Percentiles rank a stretch among this genome's conserved stretches.
These are phyloP conservation scores for Scutellaria minor DNA, from an alignment of 257 asterid species.

Conservation along the genomic window DNA sequence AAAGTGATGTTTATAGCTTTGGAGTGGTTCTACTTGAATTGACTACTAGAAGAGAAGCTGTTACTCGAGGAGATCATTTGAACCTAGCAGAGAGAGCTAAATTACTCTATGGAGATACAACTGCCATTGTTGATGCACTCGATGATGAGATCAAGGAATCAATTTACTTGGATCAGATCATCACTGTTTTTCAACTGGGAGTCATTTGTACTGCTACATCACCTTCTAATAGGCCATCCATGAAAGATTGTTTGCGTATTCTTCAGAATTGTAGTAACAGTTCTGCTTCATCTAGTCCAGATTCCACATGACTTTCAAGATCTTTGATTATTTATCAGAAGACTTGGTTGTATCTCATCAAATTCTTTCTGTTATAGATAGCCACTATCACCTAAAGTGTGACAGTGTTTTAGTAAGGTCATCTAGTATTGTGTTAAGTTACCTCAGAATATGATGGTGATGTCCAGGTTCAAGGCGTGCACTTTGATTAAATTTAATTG, in stretches of 20 bases:
- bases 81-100: conserved; percentile 47
- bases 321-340: neutral
- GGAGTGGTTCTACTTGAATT: conserved; percentile 48
- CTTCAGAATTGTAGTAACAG: conserved; percentile 34
- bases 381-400: neutral
- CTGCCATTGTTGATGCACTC: conserved; percentile 27
- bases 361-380: neutral
- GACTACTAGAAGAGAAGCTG: conserved; percentile 45
- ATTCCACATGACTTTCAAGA: neutral
- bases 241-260: conserved; percentile 46
- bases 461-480: neutral
- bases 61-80: conserved; percentile 39
- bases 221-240: conserved; percentile 46
- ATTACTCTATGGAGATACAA: conserved; percentile 23
- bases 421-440: neutral
- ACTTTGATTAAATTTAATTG: no score
- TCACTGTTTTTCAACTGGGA: conserved; percentile 41
- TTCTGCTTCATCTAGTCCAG: conserved; percentile 15
- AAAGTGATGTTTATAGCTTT: conserved; percentile 47
- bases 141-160: conserved; percentile 42
- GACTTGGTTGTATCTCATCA: neutral
- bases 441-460: neutral
- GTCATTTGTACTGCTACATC: conserved; percentile 39
- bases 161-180: conserved; percentile 34
- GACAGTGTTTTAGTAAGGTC: neutral